phyloP scores from a whole-genome alignment of 805 yeast genomes.

The Starmerella sirachaensis region DNA sequence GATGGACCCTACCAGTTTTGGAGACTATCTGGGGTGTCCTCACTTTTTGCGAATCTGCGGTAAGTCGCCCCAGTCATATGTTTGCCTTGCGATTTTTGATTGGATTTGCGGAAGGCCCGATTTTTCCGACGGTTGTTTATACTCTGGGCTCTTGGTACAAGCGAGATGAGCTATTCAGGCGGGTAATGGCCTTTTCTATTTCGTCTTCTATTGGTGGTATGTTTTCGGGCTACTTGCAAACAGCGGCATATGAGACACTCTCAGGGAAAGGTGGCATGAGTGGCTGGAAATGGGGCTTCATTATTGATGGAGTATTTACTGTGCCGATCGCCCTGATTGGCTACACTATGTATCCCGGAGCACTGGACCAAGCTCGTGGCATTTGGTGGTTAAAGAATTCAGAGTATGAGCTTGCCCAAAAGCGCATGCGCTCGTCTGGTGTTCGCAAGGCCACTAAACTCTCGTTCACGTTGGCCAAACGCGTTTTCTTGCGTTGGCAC shows the following conservation, averaged over 20 bases:
- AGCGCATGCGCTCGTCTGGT: slow-evolving; percentile 27
- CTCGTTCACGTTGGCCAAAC: slow-evolving; percentile 17
- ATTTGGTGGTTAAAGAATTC: slow-evolving; percentile 27
- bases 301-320: slow-evolving; percentile 46
- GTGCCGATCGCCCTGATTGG: slow-evolving; percentile 32
- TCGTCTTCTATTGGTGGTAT: slow-evolving; percentile 34
- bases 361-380: slow-evolving; percentile 34
- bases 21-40: slow-evolving; percentile 32
- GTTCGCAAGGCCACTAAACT: slow-evolving; percentile 21
- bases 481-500: slow-evolving; percentile 27
- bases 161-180: slow-evolving; percentile 33
- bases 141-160: slow-evolving; percentile 38
- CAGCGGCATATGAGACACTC: slow-evolving; percentile 33
- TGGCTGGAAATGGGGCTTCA: slow-evolving; percentile 61
- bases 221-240: slow-evolving; percentile 36
- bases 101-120: slow-evolving; percentile 36
- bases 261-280: slow-evolving; percentile 32
- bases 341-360: slow-evolving; percentile 40
- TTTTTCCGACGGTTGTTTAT: slow-evolving; percentile 34
- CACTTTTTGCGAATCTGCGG: slow-evolving; percentile 30
- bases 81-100: slow-evolving; percentile 35
- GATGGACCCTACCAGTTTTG: slow-evolving; percentile 28
- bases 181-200: slow-evolving; percentile 34
- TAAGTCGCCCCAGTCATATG: slow-evolving; percentile 26
- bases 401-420: slow-evolving; percentile 27